Percentiles rank a stretch among this genome's conserved stretches.
Evolutionary conservation across 768 basidiomycete species (phyloP).

Genomic region (Mycena leptocephala): DNA sequence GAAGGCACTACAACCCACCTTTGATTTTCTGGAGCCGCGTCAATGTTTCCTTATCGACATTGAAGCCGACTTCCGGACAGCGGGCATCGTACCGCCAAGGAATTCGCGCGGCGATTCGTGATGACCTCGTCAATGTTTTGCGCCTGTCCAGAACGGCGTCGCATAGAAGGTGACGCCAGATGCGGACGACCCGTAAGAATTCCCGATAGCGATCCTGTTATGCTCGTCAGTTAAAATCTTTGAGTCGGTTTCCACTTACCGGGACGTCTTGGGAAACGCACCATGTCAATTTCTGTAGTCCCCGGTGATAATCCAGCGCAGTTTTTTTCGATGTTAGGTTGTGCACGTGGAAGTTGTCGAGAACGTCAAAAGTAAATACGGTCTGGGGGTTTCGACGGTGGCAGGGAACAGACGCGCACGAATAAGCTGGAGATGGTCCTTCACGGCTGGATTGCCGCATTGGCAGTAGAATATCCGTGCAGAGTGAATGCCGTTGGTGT

Average conservation of each 20-base stretch:
- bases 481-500: slow-evolving; percentile 6
- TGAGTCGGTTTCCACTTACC: neutral
- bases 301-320: slow-evolving; percentile 45
- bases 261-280: slow-evolving; percentile 37
- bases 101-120: slow-evolving; percentile 20
- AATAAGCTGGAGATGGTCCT: neutral
- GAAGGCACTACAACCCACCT: neutral
- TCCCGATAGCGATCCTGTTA: slow-evolving; percentile 41
- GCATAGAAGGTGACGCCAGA: slow-evolving; percentile 41
- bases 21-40: slow-evolving; percentile 20
- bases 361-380: slow-evolving; percentile 32
- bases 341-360: slow-evolving; percentile 49
- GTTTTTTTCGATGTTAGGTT: slow-evolving; percentile 49
- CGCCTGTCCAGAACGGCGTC: slow-evolving; percentile 41
- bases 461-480: neutral
- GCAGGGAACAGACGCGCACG: slow-evolving; percentile 35
- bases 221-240: neutral
- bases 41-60: slow-evolving; percentile 41
- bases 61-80: slow-evolving; percentile 46
- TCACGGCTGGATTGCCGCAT: neutral
- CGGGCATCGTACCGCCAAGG: slow-evolving; percentile 39
- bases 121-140: slow-evolving; percentile 37
- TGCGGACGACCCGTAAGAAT: slow-evolving; percentile 38
- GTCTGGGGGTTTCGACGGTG: slow-evolving; percentile 30
- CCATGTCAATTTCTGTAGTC: slow-evolving; percentile 38